Percentiles rank a stretch among this genome's conserved stretches.
Evolutionary conservation across 2,329 filamentous ascomycete species (phyloP).

Genomic region (Chaetomium globosum): DNA sequence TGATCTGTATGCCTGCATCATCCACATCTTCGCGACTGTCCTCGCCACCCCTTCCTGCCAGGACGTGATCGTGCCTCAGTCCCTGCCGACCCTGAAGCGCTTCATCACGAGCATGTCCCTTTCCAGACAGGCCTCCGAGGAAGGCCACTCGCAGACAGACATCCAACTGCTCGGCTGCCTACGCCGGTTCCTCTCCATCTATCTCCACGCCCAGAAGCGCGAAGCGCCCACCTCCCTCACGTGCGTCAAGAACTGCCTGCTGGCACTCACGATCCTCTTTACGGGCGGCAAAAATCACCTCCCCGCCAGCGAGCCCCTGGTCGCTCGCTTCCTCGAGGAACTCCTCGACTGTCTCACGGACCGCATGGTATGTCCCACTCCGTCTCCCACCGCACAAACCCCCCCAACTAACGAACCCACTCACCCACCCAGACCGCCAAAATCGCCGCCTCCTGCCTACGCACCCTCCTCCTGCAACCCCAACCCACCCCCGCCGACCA

Average conservation of each 20-base stretch:
- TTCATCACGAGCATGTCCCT: conserved; percentile 77
- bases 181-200: conserved; percentile 78
- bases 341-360: conserved; percentile 81
- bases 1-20: conserved; percentile 91
- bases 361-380: conserved; percentile 59
- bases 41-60: conserved; percentile 87
- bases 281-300: conserved; percentile 77
- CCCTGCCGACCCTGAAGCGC: conserved; percentile 86
- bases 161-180: conserved; percentile 80
- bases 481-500: conserved; percentile 65
- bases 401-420: conserved; percentile 10
- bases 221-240: conserved; percentile 74
- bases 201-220: conserved; percentile 73
- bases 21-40: conserved; percentile 95
- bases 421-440: conserved; percentile 66
- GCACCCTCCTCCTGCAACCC: conserved; percentile 72
- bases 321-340: conserved; percentile 76
- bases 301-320: conserved; percentile 71
- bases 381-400: not conserved
- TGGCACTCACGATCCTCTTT: conserved; percentile 86
- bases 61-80: conserved; percentile 82
- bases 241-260: conserved; percentile 89
- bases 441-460: conserved; percentile 86
- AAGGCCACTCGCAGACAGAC: conserved; percentile 55
- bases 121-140: conserved; percentile 44